A percentile compares a stretch with the other conserved stretches of the same genome.
Evolutionary conservation across 176 grass and related monocot genomes (phyloP).

Genomic region (Musa acuminata): DNA sequence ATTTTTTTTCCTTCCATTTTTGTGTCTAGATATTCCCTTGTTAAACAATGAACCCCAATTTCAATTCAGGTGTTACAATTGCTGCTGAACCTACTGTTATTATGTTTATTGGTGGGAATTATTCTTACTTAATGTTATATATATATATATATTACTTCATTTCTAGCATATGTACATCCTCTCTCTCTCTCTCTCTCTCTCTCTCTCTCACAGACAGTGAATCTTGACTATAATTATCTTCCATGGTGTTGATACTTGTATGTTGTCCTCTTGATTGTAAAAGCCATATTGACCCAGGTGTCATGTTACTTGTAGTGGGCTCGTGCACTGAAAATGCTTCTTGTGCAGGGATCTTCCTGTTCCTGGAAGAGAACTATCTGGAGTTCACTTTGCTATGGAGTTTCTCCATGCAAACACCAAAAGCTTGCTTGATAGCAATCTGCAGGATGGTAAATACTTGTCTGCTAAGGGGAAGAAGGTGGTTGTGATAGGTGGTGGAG

Average conservation of each 20-base stretch:
- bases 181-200: no score
- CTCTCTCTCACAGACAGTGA: no score
- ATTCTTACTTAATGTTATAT: no score
- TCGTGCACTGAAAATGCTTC: neutral
- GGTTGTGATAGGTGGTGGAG: conserved; percentile 96
- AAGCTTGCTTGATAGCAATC: conserved; percentile 94
- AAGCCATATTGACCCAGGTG: neutral
- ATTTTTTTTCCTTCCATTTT: neutral
- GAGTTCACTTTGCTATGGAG: conserved; percentile 96
- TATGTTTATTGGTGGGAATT: neutral
- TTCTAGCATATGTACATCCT: no score
- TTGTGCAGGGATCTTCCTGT: conserved; percentile 67
- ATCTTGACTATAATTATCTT: no score
- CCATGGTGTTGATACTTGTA: neutral
- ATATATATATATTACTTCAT: no score
- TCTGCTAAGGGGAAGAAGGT: conserved; percentile 95
- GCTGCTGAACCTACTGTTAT: conserved; percentile 19
- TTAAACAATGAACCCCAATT: no score
- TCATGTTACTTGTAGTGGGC: neutral
- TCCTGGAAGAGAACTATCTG: conserved; percentile 66
- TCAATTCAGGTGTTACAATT: neutral
- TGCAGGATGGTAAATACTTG: conserved; percentile 89
- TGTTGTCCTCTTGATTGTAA: neutral
- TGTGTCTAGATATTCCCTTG: no score
- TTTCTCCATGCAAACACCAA: conserved; percentile 97